phyloP scores from a whole-genome alignment of 768 basidiomycete species.

The Tulasnella sp. region DNA sequence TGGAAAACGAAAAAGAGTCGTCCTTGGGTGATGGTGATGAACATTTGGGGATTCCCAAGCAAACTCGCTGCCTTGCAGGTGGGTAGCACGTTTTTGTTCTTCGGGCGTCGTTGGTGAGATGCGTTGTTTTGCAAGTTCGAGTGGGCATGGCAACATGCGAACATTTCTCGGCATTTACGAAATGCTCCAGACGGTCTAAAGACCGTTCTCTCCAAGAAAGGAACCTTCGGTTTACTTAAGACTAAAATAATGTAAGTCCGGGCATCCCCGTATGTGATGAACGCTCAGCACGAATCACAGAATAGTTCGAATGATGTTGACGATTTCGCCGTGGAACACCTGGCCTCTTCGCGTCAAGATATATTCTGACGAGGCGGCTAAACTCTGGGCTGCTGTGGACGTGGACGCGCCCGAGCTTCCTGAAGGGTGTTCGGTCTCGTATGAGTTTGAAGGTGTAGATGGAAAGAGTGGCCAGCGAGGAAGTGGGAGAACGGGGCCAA shows the following conservation, averaged over 20 bases:
- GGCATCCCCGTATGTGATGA: not conserved
- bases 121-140: constrained; percentile 24
- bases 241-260: constrained; percentile 25
- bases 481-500: constrained; percentile 43
- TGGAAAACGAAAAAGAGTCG: constrained; percentile 46
- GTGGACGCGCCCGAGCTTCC: not conserved
- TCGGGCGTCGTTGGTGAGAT: not conserved
- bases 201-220: constrained; percentile 5
- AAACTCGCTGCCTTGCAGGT: constrained; percentile 64
- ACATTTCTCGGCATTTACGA: constrained; percentile 11
- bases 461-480: constrained; percentile 45
- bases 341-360: constrained; percentile 68
- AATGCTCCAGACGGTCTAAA: constrained; percentile 5
- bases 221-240: constrained; percentile 2
- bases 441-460: constrained; percentile 59
- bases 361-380: constrained; percentile 51
- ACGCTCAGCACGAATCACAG: constrained; percentile 26
- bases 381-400: constrained; percentile 37
- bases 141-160: not conserved
- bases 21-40: constrained; percentile 79
- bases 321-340: constrained; percentile 50
- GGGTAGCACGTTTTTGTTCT: constrained; percentile 41
- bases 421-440: constrained; percentile 35
- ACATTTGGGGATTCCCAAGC: constrained; percentile 73
- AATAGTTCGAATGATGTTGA: constrained; percentile 50